Evolutionary conservation across 352 stramenopile species (phyloP), one percentile per base, ranked within the genome.

Genomic region (Phytophthora pistaciae): DNA sequence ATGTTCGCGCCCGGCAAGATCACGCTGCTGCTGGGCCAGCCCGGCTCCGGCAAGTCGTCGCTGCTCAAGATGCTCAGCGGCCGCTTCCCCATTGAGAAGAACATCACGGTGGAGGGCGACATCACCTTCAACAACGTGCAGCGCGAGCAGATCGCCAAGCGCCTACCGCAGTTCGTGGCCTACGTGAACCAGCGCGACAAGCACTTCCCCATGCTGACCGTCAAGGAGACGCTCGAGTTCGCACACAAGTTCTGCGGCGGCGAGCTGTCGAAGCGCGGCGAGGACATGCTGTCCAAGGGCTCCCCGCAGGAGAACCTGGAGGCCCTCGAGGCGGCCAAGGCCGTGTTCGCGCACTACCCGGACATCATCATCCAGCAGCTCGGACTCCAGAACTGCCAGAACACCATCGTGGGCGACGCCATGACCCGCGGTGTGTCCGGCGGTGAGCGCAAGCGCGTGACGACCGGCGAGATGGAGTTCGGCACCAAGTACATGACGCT

Each of bases 391-490:
- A 75, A 68, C 46, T 84, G 77, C n/a, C 64, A 82, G 62, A 52
- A 90, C 61, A 92, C 84, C 10, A 89, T 93, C 38, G 78, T 93
- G 1, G 85, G 85, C 5, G 66, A 92, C 59, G 74, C 62, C 11
- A 82, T 92, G 61, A 56, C 70, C 1, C 80, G 85, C 27, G 86
- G 86, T 23, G 69, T 93, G n/a, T 91, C 83, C 1, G 85, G 86
- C 14, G 85, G 86, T 2, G 83, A 93, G 53, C 72, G 81, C 25
- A 90, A 90, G 68, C 82, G 85, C 18, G 83, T 92, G 56, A 92
- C 84, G 2, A 82, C 74, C 1, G 85, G 83, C 20, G 82, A 93
- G 75, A 98, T 99, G 83, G 74, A 95, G 55, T 85, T 93, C 56
- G 76, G 79, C 29, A 72, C 75, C 40, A 82, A 86, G 68, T 84